Conservation (phyloP, 2,329 filamentous ascomycete species). For the Calycina herbarum region DNA sequence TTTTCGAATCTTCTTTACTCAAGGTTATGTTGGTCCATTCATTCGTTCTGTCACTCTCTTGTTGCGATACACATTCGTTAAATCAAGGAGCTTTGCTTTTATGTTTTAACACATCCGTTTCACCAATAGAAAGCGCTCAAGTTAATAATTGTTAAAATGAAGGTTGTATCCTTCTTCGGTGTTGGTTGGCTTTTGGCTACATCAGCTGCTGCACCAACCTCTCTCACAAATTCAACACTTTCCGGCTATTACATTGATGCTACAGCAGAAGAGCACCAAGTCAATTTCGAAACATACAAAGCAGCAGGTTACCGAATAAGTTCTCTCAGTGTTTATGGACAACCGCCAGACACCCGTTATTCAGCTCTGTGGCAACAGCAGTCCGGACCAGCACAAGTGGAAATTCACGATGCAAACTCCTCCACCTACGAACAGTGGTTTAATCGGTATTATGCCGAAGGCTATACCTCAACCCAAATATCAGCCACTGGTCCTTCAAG, state of each 20-base stretch:
- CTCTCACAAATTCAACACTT: neutral
- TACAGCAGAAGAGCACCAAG: slow-evolving; percentile 11
- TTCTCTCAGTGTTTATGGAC: slow-evolving; percentile 15
- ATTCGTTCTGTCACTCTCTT: too few species aligned
- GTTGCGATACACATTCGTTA: too few species aligned
- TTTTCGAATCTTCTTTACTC: too few species aligned
- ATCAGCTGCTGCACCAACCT: neutral
- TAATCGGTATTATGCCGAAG: too few species aligned
- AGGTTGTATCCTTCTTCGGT: neutral
- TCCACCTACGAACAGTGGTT: too few species aligned
- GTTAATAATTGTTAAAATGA: too few species aligned
- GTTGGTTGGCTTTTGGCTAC: neutral
- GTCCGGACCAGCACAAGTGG: slow-evolving; percentile 8
- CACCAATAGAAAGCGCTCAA: too few species aligned
- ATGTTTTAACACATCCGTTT: too few species aligned
- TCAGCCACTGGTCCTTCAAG: too few species aligned
- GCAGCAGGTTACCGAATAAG: slow-evolving; percentile 13
- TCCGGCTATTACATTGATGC: slow-evolving; percentile 10
- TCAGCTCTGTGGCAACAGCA: slow-evolving; percentile 9
- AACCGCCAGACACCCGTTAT: slow-evolving; percentile 13
- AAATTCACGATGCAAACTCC: neutral
- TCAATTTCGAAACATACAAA: slow-evolving; percentile 9
- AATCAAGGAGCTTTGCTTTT: too few species aligned
- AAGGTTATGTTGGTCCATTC: too few species aligned
- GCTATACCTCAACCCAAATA: too few species aligned